These are phyloP conservation scores for Ilyonectria destructans DNA, from an alignment of 2,329 filamentous ascomycete species.

Conservation along the genomic window DNA sequence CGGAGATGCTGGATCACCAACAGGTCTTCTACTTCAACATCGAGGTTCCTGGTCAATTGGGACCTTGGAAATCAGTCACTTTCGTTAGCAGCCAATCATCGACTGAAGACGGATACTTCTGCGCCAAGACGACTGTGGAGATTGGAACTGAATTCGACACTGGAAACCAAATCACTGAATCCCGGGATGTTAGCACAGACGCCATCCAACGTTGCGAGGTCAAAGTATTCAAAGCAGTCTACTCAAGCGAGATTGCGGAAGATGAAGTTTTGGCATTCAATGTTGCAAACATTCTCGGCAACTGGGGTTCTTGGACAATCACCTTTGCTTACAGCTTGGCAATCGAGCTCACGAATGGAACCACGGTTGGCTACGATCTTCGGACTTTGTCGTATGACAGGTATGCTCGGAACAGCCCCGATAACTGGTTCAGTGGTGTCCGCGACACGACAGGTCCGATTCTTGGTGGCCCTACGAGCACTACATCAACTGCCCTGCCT, in stretches of 20 bases:
- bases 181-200: slow-evolving; percentile 5
- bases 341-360: slow-evolving; percentile 2
- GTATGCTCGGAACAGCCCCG: background rate
- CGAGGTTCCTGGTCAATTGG: slow-evolving; percentile 26
- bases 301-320: background rate
- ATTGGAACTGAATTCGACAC: slow-evolving; percentile 15
- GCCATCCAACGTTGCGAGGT: slow-evolving; percentile 17
- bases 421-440: background rate
- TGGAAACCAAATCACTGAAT: slow-evolving; percentile 9
- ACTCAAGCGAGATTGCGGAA: background rate
- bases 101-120: slow-evolving; percentile 18
- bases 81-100: slow-evolving; percentile 13
- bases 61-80: slow-evolving; percentile 30
- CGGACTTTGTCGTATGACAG: background rate
- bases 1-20: background rate
- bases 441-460: background rate
- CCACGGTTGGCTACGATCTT: background rate
- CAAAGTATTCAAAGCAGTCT: background rate
- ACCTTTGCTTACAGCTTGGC: background rate
- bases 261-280: slow-evolving; percentile 16
- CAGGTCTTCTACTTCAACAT: slow-evolving; percentile 22
- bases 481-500: background rate
- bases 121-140: background rate
- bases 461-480: background rate
- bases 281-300: slow-evolving; percentile 8